Evolutionary conservation across 140 eudicot genomes (phyloP).

Genomic region (Oenanthe javanica): DNA sequence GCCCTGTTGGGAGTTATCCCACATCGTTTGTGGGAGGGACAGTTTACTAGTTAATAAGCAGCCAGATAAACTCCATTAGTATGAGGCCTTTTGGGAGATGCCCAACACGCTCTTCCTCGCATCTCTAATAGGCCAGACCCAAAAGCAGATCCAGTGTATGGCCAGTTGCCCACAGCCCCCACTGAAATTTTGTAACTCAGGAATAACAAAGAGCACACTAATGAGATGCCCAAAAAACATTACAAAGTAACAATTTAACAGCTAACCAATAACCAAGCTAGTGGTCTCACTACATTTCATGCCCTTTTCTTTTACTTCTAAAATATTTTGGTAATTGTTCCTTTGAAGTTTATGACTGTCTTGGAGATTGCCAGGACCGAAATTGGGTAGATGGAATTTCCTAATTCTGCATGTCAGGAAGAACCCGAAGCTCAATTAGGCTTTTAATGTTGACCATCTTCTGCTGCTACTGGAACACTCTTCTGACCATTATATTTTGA

Average conservation of each 20-base stretch:
- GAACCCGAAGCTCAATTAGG: neutral
- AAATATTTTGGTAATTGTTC: neutral
- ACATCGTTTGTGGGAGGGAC: too few relatives aligned
- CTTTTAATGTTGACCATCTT: neutral
- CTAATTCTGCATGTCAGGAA: neutral
- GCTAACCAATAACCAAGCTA: neutral
- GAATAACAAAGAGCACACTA: neutral
- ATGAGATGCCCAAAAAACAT: neutral
- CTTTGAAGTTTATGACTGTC: neutral
- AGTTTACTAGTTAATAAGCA: too few relatives aligned
- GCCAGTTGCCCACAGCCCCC: neutral
- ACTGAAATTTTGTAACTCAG: neutral
- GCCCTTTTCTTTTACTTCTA: neutral
- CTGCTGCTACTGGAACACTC: neutral
- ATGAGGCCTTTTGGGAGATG: too few relatives aligned
- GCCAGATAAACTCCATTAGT: too few relatives aligned
- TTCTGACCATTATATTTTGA: neutral
- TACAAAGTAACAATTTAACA: neutral
- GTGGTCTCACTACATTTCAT: neutral
- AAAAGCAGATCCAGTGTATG: neutral
- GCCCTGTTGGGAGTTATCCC: too few relatives aligned
- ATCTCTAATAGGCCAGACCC: neutral
- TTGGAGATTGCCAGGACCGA: neutral
- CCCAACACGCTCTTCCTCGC: neutral
- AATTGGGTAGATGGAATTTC: neutral